phyloP scores from a whole-genome alignment of 495 filamentous ascomycete species.

The Xeromyces bisporus region DNA sequence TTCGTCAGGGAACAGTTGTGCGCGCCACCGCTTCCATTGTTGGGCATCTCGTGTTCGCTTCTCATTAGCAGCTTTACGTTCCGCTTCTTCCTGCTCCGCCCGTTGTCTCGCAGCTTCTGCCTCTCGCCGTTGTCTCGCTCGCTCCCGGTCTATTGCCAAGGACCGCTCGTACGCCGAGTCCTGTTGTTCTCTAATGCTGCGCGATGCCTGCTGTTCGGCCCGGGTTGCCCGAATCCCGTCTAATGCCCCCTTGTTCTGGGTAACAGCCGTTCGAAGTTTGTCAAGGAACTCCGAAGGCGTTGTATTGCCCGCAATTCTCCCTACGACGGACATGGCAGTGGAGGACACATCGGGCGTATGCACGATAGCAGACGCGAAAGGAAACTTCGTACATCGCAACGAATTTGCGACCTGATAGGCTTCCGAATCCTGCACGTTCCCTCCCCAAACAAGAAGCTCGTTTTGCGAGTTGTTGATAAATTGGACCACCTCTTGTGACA shows the following conservation, averaged over 20 bases:
- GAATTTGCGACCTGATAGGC: conserved; percentile 78
- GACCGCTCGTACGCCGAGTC: conserved; percentile 86
- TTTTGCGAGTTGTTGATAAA: conserved; percentile 57
- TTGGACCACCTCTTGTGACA: conserved; percentile 50
- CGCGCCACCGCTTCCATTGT: conserved; percentile 74
- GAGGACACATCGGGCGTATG: conserved; percentile 68
- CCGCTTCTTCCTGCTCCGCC: conserved; percentile 44
- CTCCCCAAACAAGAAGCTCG: conserved; percentile 76
- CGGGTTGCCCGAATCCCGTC: conserved; percentile 48
- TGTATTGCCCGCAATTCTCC: conserved; percentile 53
- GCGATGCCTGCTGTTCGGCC: conserved; percentile 57
- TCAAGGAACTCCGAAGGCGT: conserved; percentile 48
- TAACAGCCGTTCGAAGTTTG: conserved; percentile 51
- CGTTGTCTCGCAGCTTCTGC: conserved; percentile 49
- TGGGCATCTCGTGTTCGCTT: conserved; percentile 37
- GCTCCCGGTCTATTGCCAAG: conserved; percentile 71
- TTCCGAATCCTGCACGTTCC: conserved; percentile 80
- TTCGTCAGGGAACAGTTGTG: conserved; percentile 45
- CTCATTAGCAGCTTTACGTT: conserved; percentile 46
- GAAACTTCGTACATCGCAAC: conserved; percentile 75
- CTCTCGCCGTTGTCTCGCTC: conserved; percentile 54
- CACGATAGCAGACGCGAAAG: conserved; percentile 67
- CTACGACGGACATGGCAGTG: conserved; percentile 72
- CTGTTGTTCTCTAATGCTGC: conserved; percentile 66
- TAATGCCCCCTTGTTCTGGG: conserved; percentile 51